Evolutionary conservation across 2,329 filamentous ascomycete genomes (phyloP).

Genomic region (Chrysoporthe puriensis): DNA sequence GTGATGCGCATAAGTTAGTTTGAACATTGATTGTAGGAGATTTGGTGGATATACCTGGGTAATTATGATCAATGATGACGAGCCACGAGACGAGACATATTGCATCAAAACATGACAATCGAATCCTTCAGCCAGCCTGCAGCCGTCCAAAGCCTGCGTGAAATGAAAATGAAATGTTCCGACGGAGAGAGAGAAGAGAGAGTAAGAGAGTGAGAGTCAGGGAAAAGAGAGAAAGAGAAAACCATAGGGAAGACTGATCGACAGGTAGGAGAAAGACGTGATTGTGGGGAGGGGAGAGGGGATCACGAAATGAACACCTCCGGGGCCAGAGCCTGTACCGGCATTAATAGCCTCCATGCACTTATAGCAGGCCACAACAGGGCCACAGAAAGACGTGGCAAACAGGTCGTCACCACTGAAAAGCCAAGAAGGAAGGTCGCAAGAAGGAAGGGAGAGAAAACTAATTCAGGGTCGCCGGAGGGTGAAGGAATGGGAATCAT

Average conservation of each 20-base stretch:
- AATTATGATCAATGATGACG: conserved; percentile 30
- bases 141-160: not conserved
- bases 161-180: not conserved
- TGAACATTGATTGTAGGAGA: conserved; percentile 24
- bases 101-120: conserved; percentile 25
- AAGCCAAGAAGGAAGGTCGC: no score
- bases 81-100: conserved; percentile 27
- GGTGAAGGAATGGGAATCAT: conserved; percentile 2
- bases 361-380: conserved; percentile 8
- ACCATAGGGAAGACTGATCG: not conserved
- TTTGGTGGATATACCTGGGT: conserved; percentile 29
- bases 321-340: not conserved
- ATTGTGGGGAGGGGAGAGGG: not conserved
- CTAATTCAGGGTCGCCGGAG: not conserved
- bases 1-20: conserved; percentile 28
- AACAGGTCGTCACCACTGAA: not conserved
- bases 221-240: not conserved
- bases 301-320: not conserved
- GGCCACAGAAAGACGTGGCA: not conserved
- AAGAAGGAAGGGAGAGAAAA: not conserved
- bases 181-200: no score
- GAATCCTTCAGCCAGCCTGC: conserved; percentile 7
- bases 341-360: conserved; percentile 6
- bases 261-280: not conserved
- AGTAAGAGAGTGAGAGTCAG: not conserved